Evolutionary conservation across 306 rosid genomes (phyloP).

Genomic region (Cyclanthera cordifolia): DNA sequence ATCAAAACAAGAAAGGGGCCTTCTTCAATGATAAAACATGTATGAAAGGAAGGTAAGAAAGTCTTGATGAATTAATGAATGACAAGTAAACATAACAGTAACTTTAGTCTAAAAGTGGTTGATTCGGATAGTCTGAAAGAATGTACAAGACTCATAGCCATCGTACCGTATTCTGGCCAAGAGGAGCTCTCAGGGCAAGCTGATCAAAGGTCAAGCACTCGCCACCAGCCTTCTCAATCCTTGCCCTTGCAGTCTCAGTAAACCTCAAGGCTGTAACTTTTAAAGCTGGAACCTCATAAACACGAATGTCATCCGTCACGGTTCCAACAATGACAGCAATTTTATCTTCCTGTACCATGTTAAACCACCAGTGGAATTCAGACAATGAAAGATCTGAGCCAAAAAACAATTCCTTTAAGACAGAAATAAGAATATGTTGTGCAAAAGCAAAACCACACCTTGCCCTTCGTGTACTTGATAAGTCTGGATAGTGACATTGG

Average conservation of each 20-base stretch:
- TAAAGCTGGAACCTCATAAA: constrained; percentile 57
- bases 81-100: neutral
- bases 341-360: constrained; percentile 30
- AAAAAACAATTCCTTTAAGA: neutral
- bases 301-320: constrained; percentile 58
- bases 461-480: constrained; percentile 41
- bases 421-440: neutral
- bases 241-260: constrained; percentile 67
- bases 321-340: constrained; percentile 63
- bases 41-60: too few relatives aligned
- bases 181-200: constrained; percentile 56
- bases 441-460: constrained; percentile 28
- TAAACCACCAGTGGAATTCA: neutral
- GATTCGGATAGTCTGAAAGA: too few relatives aligned
- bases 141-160: too few relatives aligned
- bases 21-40: neutral
- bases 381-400: neutral
- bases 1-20: neutral
- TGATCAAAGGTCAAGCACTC: constrained; percentile 75
- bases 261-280: constrained; percentile 76
- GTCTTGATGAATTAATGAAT: too few relatives aligned
- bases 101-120: neutral
- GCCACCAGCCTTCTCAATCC: constrained; percentile 74
- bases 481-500: constrained; percentile 67
- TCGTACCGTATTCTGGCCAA: constrained; percentile 64